Evolutionary conservation across 2,329 filamentous ascomycete species (phyloP).

Genomic region (Fusarium aywerte): DNA sequence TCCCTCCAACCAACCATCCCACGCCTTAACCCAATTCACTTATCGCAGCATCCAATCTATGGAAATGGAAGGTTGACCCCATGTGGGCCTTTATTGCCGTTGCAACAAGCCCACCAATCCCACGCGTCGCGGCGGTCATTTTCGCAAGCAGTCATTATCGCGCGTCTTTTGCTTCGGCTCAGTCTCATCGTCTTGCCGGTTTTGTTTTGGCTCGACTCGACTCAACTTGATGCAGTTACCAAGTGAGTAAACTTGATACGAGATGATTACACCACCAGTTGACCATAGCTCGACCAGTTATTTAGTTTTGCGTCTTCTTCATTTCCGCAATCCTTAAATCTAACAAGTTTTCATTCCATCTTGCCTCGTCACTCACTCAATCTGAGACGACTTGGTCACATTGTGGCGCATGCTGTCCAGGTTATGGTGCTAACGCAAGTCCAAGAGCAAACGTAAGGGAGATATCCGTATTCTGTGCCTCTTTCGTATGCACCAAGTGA

Average conservation of each 20-base stretch:
- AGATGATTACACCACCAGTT: background rate
- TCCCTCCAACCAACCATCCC: constrained; percentile 3
- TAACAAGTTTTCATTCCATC: constrained; percentile 7
- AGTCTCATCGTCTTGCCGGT: constrained; percentile 27
- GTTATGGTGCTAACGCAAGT: background rate
- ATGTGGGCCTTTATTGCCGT: constrained; percentile 30
- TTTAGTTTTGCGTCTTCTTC: background rate
- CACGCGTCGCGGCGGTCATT: constrained; percentile 29
- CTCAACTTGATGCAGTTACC: background rate
- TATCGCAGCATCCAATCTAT: constrained; percentile 17
- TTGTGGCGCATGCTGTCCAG: background rate
- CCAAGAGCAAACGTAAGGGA: background rate
- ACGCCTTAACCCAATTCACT: constrained; percentile 14
- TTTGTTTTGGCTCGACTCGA: constrained; percentile 9
- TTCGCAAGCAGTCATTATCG: constrained; percentile 32
- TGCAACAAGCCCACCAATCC: constrained; percentile 39
- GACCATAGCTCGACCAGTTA: background rate
- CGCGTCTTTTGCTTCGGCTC: constrained; percentile 24
- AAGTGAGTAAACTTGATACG: constrained; percentile 4
- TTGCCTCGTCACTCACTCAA: constrained; percentile 16
- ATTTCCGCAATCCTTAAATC: constrained; percentile 6
- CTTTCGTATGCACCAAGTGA: background rate
- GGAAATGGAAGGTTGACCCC: constrained; percentile 26
- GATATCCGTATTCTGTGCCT: background rate
- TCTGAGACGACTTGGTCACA: constrained; percentile 24